Base-by-base conservation (phyloP, 2,329 filamentous ascomycete genomes). In the Diaporthe longicolla region DNA sequence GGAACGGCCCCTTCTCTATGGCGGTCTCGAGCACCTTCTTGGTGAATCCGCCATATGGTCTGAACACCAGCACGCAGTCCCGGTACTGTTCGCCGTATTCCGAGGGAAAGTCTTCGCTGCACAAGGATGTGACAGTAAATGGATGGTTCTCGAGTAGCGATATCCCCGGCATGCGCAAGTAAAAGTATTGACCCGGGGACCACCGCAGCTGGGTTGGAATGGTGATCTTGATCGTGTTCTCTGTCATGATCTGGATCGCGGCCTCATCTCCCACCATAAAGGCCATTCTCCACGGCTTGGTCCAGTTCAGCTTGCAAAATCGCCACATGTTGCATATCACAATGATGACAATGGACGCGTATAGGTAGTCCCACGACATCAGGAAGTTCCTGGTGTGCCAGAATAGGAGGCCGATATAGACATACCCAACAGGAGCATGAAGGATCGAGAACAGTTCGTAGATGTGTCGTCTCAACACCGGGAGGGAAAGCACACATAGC, bases 321-420 rank as follows among this genome's bases (percentile, higher is more conserved):
- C 96, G 91, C 78, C 92, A 83, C 35, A 92, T 79, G 80, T 97
- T 95, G 70, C 94, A 97, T 8, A 93, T 78, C 1, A 89, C 85
- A 92, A 95, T 97, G 76, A 98, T 94, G 57, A 85, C 93, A 32
- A 95, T 83, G 0, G 94, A 97, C 1, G 94, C 91, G 79, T 91
- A 97, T 3, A 98, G 89, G 80, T 98, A 98, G 79, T 90, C 87
- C 95, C 95, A 98, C 0, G 95, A 97, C 71, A 92, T 92, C 50
- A 98, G 89, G 78, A 94, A 97, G 83, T 98, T 98, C 83, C 95
- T 93, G 79, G 94, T 97, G 82, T 98, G 96, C 96, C 96, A 98
- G 84, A 98, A 97, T 37, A 98, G 88, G 81, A 97, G 89, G 1
- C 89, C 95, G 9, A 98, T 86, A 80, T 97, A 97, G 19, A 94